phyloP scores from a whole-genome alignment of 2,329 filamentous ascomycete genomes.

The Colletotrichum siamense region DNA sequence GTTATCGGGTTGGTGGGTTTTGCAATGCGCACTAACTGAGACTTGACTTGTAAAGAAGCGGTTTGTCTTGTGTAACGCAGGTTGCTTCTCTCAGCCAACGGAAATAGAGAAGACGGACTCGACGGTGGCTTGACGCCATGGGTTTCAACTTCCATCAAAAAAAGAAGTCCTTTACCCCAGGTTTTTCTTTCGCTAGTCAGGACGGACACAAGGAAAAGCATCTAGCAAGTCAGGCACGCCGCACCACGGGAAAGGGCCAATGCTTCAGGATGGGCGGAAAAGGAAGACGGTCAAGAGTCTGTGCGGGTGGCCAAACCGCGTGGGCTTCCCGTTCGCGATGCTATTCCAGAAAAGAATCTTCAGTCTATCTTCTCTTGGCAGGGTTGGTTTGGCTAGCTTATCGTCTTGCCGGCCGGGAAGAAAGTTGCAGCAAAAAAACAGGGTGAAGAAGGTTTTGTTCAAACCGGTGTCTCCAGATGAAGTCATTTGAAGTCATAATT shows the following conservation, averaged over 20 bases:
- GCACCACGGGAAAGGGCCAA: neutral
- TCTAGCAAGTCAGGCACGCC: neutral
- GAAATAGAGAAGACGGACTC: neutral
- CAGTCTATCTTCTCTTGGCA: neutral
- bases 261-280: neutral
- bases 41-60: neutral
- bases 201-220: neutral
- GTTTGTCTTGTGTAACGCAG: neutral
- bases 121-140: conserved; percentile 7
- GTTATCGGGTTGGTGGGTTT: neutral
- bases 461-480: neutral
- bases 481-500: conserved; percentile 15
- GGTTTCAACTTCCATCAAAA: conserved; percentile 1
- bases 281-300: neutral
- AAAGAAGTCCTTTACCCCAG: neutral
- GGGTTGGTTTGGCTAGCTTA: neutral
- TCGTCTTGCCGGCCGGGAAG: neutral
- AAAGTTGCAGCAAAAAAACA: neutral
- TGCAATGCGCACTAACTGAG: neutral
- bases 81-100: neutral
- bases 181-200: neutral
- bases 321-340: neutral
- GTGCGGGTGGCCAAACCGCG: conserved; percentile 5
- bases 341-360: neutral
- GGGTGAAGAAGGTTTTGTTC: neutral